Conservation (phyloP, 345 rosid species). For the Brassica juncea region DNA sequence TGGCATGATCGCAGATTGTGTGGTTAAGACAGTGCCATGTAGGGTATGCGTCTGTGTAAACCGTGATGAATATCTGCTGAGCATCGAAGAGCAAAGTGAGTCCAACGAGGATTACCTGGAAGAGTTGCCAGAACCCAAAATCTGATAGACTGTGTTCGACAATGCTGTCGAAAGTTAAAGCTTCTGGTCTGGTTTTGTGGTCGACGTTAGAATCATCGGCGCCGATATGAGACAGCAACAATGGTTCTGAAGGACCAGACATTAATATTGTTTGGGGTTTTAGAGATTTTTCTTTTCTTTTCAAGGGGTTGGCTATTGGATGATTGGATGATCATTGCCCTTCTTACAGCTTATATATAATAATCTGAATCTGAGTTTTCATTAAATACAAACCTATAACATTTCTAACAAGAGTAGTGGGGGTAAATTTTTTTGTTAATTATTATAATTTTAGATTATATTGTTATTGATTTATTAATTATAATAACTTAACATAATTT, state of each 20-base stretch:
- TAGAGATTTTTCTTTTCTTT: background rate
- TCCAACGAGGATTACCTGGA: constrained; percentile 57
- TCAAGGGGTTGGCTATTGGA: background rate
- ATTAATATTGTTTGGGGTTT: background rate
- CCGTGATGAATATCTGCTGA: constrained; percentile 57
- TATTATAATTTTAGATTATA: too few relatives aligned
- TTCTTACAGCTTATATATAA: too few relatives aligned
- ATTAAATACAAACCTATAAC: too few relatives aligned
- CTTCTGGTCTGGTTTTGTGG: background rate
- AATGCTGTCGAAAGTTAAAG: constrained; percentile 28
- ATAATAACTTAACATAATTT: too few relatives aligned
- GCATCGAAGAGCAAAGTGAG: constrained; percentile 56
- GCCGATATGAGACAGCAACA: constrained; percentile 11
- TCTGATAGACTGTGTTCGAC: constrained; percentile 44
- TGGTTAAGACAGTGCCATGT: constrained; percentile 49
- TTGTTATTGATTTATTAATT: too few relatives aligned
- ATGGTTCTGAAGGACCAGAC: background rate
- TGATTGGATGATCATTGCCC: too few relatives aligned
- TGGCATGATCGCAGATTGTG: constrained; percentile 14
- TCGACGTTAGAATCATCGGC: background rate
- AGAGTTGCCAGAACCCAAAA: constrained; percentile 41
- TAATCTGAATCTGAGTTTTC: too few relatives aligned
- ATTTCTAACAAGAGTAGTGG: too few relatives aligned
- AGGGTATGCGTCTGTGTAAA: constrained; percentile 55
- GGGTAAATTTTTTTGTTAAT: too few relatives aligned